A percentile compares a stretch with the other conserved stretches of the same genome.
Conservation (phyloP, 2,329 filamentous ascomycete species). For the Penicillium occitanis region DNA sequence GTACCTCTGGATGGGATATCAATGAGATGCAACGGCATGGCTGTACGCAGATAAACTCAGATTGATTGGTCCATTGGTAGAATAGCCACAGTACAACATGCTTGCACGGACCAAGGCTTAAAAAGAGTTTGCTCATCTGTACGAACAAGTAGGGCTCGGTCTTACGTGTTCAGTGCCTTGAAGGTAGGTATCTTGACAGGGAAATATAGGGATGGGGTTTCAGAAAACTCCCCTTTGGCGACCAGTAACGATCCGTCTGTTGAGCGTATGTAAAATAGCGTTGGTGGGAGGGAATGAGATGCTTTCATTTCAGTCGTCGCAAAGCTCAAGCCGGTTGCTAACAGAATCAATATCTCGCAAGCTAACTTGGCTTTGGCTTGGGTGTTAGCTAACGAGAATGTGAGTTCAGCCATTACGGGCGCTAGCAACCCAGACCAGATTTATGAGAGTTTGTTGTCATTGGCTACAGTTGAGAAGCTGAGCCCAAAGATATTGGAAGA, state of each 20-base stretch:
- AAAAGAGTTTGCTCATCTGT: conserved; percentile 60
- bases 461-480: neutral
- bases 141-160: conserved; percentile 58
- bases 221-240: neutral
- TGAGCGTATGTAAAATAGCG: neutral
- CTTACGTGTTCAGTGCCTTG: conserved; percentile 65
- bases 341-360: neutral
- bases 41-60: conserved; percentile 60
- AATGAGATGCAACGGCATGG: conserved; percentile 67
- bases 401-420: neutral
- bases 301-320: neutral
- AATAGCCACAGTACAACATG: conserved; percentile 69
- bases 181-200: conserved; percentile 63
- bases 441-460: neutral
- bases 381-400: neutral
- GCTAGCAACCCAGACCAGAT: neutral
- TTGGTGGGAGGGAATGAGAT: neutral
- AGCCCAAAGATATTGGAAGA: neutral
- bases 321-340: neutral
- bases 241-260: neutral
- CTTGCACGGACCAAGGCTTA: conserved; percentile 63
- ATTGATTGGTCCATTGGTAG: conserved; percentile 53
- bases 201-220: conserved; percentile 56
- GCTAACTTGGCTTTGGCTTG: neutral
- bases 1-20: conserved; percentile 67